Base-by-base conservation (phyloP, 2,329 filamentous ascomycete species). In the Chaetomium sp. region DNA sequence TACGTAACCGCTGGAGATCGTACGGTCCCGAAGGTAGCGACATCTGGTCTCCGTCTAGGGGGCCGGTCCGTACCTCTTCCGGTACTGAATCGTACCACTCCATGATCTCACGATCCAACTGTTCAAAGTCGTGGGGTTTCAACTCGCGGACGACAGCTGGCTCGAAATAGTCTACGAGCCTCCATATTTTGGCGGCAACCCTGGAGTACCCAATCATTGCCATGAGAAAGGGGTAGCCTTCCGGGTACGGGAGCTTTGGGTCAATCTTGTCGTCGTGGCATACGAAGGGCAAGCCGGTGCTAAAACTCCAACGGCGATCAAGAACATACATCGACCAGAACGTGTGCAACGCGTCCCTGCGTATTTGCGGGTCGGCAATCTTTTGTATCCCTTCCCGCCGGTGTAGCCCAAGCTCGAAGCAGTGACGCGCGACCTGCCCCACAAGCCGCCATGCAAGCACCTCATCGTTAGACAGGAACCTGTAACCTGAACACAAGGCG, bases 271-370 rank as follows among this genome's bases (percentile, higher is more conserved):
- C 81, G 65, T 96, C 91, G 61, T 92, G 87, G 38, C 95, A 76
- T 2, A 88, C 86, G 72, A 90, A 95, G 0, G 91, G 91, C 69
- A 96, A 79, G 0, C 91, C 91, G 0, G 89, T 91, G n/a, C 87
- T 88, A 63, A 96, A 89, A 60, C 87, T 90, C 90, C 90, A 96
- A 50, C 91, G 79, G 41, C 90, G 79, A 68, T 96, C 91, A 41
- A 96, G 76, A 4, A 91, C 85, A 66, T 94, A 95, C 14, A 91
- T 84, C 1, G 87, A 84, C 91, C 89, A 96, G 69, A 95, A 95
- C 11, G 89, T 81, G 49, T 86, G 82, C 34, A 88, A 78, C 0
- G 87, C 84, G 50, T 82, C 79, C 49, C 78, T 76, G 49, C 88
- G 80, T 59, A 91, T 87, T 43, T 83, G 77, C 45, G 88, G 84